Base-by-base conservation (phyloP, 306 rosid genomes). In the Elaeagnus macrophylla region DNA sequence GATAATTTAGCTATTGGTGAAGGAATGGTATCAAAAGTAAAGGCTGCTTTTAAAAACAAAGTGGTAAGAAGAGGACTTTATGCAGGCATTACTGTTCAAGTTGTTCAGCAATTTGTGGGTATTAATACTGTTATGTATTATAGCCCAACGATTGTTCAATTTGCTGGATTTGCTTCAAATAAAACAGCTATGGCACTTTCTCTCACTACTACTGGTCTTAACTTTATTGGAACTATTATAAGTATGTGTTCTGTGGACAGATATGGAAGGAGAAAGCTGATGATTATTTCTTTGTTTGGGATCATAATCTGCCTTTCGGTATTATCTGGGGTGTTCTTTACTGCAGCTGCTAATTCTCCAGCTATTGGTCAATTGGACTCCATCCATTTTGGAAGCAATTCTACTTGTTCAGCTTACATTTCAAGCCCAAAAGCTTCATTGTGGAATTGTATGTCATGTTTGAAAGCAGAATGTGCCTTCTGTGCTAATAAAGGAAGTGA, bases 51-150 rank as follows among this genome's bases (percentile, higher is more conserved):
- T 59, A 52, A 57, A 8, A 78, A 74, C 44, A 48, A 39, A 0
- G 78, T 82, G 5, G 69, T 86, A 18, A 73, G 97, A 64, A 83
- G 97, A 62, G 95, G 75, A 7, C 84, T 90, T 20, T 74, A 54
- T 1, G 97, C 97, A 6, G 94, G 97, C 2, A 38, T 89, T 11
- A 54, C 77, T 0, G 85, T 77, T 47, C 97, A 90, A 86, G 88
- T 90, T 42, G 73, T 74, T 20, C 95, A 90, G 68, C 95, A 90
- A 54, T 75, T 83, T 56, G 91, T 82, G 5, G 97, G 95, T 7
- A 89, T 89, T 37, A 89, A 86, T 44, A 81, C 95, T 0, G 97
- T 89, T 65, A 79, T 85, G 95, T 89, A 85, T 50, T 85, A 89
- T 85, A 81, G 88, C 38, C 97, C 95, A n/a, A 86, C 83, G 15